phyloP scores from a whole-genome alignment of 2,329 filamentous ascomycete species.

The Colletotrichum graminicola region DNA sequence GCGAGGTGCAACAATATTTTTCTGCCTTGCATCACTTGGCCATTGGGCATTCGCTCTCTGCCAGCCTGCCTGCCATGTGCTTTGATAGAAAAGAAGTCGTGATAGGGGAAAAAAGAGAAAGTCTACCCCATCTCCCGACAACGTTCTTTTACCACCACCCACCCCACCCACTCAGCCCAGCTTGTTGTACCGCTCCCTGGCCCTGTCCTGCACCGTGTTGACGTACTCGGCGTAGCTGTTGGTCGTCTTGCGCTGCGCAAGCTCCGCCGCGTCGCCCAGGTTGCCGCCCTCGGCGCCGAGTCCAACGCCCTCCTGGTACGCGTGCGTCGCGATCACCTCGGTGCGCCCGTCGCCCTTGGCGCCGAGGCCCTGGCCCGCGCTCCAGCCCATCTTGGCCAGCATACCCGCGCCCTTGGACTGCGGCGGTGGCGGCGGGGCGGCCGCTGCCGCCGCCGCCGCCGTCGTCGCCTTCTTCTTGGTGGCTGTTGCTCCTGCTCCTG shows the following conservation, averaged over 20 bases:
- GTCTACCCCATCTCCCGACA: too few relatives aligned
- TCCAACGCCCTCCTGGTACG: slow-evolving; percentile 77
- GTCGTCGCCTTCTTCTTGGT: slow-evolving; percentile 46
- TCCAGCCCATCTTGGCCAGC: slow-evolving; percentile 81
- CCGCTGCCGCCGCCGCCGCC: background rate
- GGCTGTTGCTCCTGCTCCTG: slow-evolving; percentile 33
- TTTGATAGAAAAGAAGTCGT: background rate
- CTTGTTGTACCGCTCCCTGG: slow-evolving; percentile 73
- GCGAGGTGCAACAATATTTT: too few relatives aligned
- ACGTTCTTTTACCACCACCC: background rate
- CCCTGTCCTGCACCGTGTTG: slow-evolving; percentile 73
- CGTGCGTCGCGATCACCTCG: slow-evolving; percentile 72
- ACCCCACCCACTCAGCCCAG: slow-evolving; percentile 54
- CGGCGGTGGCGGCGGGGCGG: slow-evolving; percentile 47
- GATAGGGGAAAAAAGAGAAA: too few relatives aligned
- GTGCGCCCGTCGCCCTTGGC: slow-evolving; percentile 72
- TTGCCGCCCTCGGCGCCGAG: slow-evolving; percentile 78
- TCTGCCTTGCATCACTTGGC: too few relatives aligned
- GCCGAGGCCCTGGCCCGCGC: slow-evolving; percentile 72
- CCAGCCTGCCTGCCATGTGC: background rate
- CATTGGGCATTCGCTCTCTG: background rate
- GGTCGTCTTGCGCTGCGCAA: slow-evolving; percentile 72
- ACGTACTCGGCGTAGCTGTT: slow-evolving; percentile 73
- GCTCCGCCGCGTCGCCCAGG: slow-evolving; percentile 74
- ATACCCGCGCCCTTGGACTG: slow-evolving; percentile 75